Base-by-base conservation (phyloP, 2,329 filamentous ascomycete genomes). In the Fusarium caatingaense region DNA sequence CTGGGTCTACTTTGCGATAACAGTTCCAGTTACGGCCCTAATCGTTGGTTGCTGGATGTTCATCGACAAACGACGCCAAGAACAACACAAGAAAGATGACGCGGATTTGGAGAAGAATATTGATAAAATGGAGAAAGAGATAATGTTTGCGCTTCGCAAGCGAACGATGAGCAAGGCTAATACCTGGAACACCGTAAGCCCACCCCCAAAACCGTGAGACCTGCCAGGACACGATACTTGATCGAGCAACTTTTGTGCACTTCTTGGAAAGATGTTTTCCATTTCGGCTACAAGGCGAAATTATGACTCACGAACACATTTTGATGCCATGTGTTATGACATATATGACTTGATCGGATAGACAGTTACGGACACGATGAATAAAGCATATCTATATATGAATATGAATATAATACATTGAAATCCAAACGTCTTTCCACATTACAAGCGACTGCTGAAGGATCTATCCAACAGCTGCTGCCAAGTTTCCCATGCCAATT, bases 1-100 rank as follows among this genome's bases (percentile, higher is more conserved):
- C 27, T 91, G 88, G 88, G 83, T 91, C 56, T 91, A 90, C 79
- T 90, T 90, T 69, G 87, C 80, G 65, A 83, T 90, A 56, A 88
- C 87, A 5, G 77, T 90, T 13, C 88, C 88, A 5, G 70, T 89
- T 55, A 91, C 88, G 0, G 74, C 84, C 4, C 28, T 81, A 51
- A 87, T 90, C 66, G 85, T 91, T 25, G 78, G 79, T 5, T 74
- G 80, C n/a, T 90, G 88, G 87, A 81, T 85, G 72, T 80, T 81
- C 67, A 86, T 86, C 74, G 87, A 89, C 72, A 79, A 76, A 42
- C 79, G 80, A 25, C 84, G 86, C 51, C 84, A 88, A 77, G 79
- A 76, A 58, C 77, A 80, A 69, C 86, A 86, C 71, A 80, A 78
- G 15, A 69, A 72, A 51, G 86, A 88, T 72, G 86, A 89, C 66